Percentiles rank a stretch among this genome's conserved stretches.
These are phyloP conservation scores for Coniosporium apollinis DNA, from an alignment of 495 filamentous ascomycete genomes.

Conservation along the genomic window DNA sequence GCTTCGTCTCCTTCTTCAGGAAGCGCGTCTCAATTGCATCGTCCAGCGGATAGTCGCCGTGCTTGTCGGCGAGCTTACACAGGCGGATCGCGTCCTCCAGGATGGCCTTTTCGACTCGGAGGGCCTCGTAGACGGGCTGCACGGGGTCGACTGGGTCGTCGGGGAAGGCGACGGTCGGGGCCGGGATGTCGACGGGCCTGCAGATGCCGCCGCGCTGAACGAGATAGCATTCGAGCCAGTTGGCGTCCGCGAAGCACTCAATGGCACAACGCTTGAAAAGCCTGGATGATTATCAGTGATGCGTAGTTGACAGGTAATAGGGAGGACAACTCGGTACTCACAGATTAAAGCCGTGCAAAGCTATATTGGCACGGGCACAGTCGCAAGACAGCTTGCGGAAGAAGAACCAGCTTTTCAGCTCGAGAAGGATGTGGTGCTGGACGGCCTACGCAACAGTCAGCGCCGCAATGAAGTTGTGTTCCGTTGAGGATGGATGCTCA, in stretches of 20 bases:
- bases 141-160: neutral
- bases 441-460: neutral
- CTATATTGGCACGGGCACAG: neutral
- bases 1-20: neutral
- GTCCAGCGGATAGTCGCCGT: neutral
- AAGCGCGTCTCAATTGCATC: neutral
- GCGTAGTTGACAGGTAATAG: neutral
- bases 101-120: neutral
- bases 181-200: neutral
- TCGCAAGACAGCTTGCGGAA: neutral
- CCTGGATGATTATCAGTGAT: neutral
- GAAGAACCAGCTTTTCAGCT: neutral
- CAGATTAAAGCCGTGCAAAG: neutral
- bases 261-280: neutral
- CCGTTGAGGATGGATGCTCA: too few relatives aligned
- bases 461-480: too few relatives aligned
- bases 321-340: neutral
- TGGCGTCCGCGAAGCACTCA: neutral
- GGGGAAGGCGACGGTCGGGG: neutral
- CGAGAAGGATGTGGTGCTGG: neutral
- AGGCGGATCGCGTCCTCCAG: neutral
- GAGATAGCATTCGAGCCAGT: neutral
- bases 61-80: neutral
- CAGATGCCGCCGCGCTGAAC: neutral
- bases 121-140: neutral